A percentile compares a stretch with the other conserved stretches of the same genome.
Conservation (phyloP, 192 early-diverging fungal genomes). For the Backusella luteola region DNA sequence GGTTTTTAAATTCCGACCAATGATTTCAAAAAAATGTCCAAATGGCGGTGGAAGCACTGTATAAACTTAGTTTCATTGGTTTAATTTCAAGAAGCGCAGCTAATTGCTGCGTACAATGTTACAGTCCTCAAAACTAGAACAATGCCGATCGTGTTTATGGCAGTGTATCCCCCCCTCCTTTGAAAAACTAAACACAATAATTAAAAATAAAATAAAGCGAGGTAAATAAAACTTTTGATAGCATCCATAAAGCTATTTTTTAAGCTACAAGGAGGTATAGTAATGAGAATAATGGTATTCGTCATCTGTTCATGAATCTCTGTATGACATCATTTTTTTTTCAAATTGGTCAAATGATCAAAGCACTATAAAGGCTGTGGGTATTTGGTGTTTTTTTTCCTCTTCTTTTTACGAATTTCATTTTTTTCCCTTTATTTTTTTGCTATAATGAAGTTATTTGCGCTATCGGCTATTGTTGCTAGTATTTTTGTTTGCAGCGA, state of each 20-base stretch:
- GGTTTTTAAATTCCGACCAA: too few species aligned
- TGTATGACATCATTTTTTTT: conserved; percentile 7
- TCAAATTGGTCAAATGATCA: background rate
- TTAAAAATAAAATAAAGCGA: background rate
- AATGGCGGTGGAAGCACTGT: too few species aligned
- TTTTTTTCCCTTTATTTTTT: background rate
- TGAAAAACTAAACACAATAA: background rate
- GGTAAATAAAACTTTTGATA: background rate
- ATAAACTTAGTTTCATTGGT: background rate
- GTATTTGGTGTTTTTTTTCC: background rate
- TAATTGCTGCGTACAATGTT: background rate
- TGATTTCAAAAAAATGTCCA: too few species aligned
- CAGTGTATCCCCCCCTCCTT: background rate
- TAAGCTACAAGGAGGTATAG: background rate
- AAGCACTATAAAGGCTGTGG: conserved; percentile 8
- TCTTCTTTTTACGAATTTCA: background rate
- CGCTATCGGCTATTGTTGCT: conserved; percentile 22
- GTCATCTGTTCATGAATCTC: background rate
- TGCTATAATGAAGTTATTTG: conserved; percentile 34
- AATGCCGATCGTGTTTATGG: background rate
- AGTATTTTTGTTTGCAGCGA: conserved; percentile 15
- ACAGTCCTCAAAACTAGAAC: background rate
- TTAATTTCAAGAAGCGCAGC: background rate
- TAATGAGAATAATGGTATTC: background rate
- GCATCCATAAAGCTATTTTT: background rate